These are phyloP conservation scores for Wickerhamiella azyma DNA, from an alignment of 805 yeast genomes.

Conservation along the genomic window DNA sequence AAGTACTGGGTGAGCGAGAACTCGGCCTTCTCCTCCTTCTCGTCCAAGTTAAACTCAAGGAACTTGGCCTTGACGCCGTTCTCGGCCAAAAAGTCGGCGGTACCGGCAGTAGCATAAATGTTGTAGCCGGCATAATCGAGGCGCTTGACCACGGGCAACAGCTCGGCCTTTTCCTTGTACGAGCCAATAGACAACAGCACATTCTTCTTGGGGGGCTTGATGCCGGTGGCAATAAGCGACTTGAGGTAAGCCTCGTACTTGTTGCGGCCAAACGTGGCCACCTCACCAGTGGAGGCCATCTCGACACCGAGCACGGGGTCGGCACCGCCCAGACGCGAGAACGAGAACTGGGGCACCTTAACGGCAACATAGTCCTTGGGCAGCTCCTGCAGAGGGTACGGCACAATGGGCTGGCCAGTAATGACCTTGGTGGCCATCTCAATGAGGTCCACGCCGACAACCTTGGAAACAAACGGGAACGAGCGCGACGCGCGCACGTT, in stretches of 20 bases:
- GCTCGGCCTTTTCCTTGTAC: conserved; percentile 86
- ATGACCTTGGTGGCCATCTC: conserved; percentile 96
- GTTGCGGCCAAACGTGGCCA: conserved; percentile 90
- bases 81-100: conserved; percentile 95
- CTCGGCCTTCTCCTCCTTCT: conserved; percentile 70
- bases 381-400: conserved; percentile 79
- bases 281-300: conserved; percentile 99
- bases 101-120: conserved; percentile 96
- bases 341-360: conserved; percentile 95
- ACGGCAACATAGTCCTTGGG: conserved; percentile 93
- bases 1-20: conserved; percentile 91
- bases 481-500: conserved; percentile 99
- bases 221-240: conserved; percentile 88
- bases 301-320: conserved; percentile 97
- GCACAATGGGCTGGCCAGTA: conserved; percentile 71
- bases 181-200: conserved; percentile 91
- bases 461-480: conserved; percentile 96
- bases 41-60: conserved; percentile 72
- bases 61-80: conserved; percentile 90
- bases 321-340: conserved; percentile 93
- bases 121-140: conserved; percentile 74
- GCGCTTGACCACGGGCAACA: conserved; percentile 74
- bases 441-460: conserved; percentile 88
- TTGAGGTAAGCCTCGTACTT: conserved; percentile 96
- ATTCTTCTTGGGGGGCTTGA: conserved; percentile 89